These are phyloP conservation scores for Harringtonia lauricola DNA, from an alignment of 2,329 filamentous ascomycete species.

Conservation along the genomic window DNA sequence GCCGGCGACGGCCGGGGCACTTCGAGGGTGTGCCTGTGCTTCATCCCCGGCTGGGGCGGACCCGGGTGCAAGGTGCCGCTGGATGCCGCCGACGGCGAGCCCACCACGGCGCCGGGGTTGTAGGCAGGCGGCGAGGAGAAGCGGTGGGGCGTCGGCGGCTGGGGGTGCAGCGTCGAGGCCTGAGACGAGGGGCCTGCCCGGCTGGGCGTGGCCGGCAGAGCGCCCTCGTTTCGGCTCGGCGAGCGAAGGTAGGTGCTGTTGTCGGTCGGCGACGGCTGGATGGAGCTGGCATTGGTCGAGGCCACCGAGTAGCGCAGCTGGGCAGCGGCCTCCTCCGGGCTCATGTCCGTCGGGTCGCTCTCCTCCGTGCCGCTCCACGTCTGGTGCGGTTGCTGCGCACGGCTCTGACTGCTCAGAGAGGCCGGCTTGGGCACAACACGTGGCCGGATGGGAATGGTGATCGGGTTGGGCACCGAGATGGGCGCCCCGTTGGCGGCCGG, in stretches of 20 bases:
- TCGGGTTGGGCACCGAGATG: slow-evolving; percentile 8
- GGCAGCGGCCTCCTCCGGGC: slow-evolving; percentile 7
- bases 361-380: slow-evolving; percentile 1
- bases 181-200: no score
- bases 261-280: slow-evolving; percentile 22
- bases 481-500: slow-evolving; percentile 2
- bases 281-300: slow-evolving; percentile 19
- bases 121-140: slow-evolving; percentile 56
- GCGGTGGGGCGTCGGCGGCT: slow-evolving; percentile 40
- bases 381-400: slow-evolving; percentile 1
- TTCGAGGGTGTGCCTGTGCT: slow-evolving; percentile 80
- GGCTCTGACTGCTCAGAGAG: neutral
- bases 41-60: slow-evolving; percentile 48
- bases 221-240: neutral
- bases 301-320: slow-evolving; percentile 22
- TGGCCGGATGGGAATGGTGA: slow-evolving; percentile 9
- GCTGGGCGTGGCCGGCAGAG: no score
- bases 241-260: slow-evolving; percentile 17
- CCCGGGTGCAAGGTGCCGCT: slow-evolving; percentile 36
- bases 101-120: slow-evolving; percentile 22
- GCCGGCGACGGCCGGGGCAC: slow-evolving; percentile 59
- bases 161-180: no score
- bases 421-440: neutral
- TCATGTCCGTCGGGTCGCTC: slow-evolving; percentile 2
- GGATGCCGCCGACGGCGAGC: slow-evolving; percentile 28